Evolutionary conservation across 2,329 filamentous ascomycete genomes (phyloP), one percentile per base, ranked within the genome.

Genomic region (Penicillium corylophilum): DNA sequence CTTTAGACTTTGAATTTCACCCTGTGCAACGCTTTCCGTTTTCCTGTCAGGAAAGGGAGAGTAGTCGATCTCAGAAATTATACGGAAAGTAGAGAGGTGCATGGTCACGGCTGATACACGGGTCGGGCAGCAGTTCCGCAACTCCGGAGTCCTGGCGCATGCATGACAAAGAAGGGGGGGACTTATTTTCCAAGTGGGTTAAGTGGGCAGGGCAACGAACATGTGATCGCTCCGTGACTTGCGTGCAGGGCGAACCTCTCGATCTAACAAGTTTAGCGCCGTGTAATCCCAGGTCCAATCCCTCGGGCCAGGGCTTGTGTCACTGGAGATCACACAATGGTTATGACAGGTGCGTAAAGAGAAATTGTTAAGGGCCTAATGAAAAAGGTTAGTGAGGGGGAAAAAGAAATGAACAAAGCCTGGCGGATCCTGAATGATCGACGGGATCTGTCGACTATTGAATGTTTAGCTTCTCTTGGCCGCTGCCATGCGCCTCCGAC

Each of bases 381-480:
- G 45, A 47, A 50, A 29, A 48, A 23, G 31, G 45, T 13, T 20
- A 31, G 20, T 31, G 43, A 44, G 28, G n/a, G 35, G 48, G 38
- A 46, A 43, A 48, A 49, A 53, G 16, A 54, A 45, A 48, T 46
- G 60, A 53, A 59, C 53, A 63, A 60, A 59, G 54, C 54, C 60
- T 55, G 55, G 62, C 53, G 62, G 64, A 67, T 68, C 65, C 65
- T 56, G 50, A 53, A 51, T 62, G 68, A 71, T 70, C 68, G 68
- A 68, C 68, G 53, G 60, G 67, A 71, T 71, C 67, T 64, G 64
- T 65, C 51, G 58, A 71, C 68, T 71, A 71, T 71, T 71, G 68
- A 64, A 64, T 65, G 61, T 69, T 68, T 62, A 65, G 67, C 62
- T 57, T 55, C 56, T 45, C 64, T 67, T 69, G 67, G 66, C 45